Conservation (phyloP, 2,329 filamentous ascomycete species). For the Colletotrichum sp. region DNA sequence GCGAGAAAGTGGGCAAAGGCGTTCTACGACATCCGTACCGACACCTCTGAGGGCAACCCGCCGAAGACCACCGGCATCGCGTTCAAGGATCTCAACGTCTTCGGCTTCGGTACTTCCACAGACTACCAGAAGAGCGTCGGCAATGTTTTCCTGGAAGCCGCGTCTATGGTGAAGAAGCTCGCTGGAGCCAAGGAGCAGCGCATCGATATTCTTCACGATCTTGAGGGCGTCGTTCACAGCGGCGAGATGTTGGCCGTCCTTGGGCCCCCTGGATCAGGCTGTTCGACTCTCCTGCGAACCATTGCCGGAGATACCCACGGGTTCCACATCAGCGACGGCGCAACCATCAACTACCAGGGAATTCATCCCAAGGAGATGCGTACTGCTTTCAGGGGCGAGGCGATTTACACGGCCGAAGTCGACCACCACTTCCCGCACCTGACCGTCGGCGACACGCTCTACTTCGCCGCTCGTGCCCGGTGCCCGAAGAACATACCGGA, state of each 20-base stretch:
- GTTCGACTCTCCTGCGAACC: constrained; percentile 71
- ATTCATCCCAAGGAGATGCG: constrained; percentile 14
- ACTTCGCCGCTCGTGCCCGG: constrained; percentile 62
- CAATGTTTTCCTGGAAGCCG: constrained; percentile 34
- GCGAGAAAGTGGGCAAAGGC: constrained; percentile 48
- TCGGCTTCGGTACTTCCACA: constrained; percentile 42
- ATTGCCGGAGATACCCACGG: constrained; percentile 68
- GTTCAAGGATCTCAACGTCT: constrained; percentile 47
- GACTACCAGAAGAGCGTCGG: constrained; percentile 48
- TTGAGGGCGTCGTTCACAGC: constrained; percentile 56
- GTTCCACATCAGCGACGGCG: constrained; percentile 39
- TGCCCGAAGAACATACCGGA: constrained; percentile 50
- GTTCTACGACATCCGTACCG: constrained; percentile 28
- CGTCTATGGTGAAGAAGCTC: constrained; percentile 28
- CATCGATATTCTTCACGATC: constrained; percentile 54
- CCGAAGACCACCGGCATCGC: constrained; percentile 40
- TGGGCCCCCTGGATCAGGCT: constrained; percentile 60
- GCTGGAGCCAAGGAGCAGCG: constrained; percentile 27
- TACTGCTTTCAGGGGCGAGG: constrained; percentile 53
- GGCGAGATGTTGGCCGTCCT: constrained; percentile 64
- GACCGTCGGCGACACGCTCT: constrained; percentile 64
- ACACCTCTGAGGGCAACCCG: constrained; percentile 26
- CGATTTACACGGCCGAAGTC: constrained; percentile 69
- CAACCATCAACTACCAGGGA: constrained; percentile 19
- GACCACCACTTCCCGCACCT: constrained; percentile 66